Percentiles rank a stretch among this genome's conserved stretches.
These are phyloP conservation scores for Plasmodium chabaudi DNA, from an alignment of 169 alveolate genomes.

Conservation along the genomic window DNA sequence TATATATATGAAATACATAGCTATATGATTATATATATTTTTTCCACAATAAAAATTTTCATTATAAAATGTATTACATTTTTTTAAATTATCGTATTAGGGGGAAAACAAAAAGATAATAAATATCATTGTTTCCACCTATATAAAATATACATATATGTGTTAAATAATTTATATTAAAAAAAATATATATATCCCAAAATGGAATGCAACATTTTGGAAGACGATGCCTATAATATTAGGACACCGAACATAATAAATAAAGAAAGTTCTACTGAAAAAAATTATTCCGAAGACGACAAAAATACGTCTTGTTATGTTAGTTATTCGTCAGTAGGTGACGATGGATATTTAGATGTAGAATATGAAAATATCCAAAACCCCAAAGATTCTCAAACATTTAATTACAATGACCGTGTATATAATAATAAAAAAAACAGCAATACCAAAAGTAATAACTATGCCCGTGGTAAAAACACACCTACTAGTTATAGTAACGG, in stretches of 20 bases:
- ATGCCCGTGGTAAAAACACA: no score
- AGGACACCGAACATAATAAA: conserved; percentile 5
- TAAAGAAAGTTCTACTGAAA: conserved; percentile 40
- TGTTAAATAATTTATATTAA: no score
- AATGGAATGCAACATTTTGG: conserved; percentile 48
- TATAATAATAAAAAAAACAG: background rate
- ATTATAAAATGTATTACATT: no score
- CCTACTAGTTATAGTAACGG: background rate
- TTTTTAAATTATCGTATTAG: no score
- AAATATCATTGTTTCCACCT: no score
- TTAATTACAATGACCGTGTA: background rate
- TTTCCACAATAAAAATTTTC: no score
- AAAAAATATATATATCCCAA: background rate
- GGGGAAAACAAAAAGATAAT: no score
- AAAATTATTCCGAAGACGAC: conserved; percentile 61
- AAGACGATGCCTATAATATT: conserved; percentile 19
- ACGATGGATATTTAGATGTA: conserved; percentile 51
- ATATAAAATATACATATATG: no score
- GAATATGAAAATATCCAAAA: conserved; percentile 43
- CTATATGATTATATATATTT: no score
- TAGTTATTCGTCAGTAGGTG: conserved; percentile 53
- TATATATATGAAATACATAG: no score
- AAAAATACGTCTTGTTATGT: conserved; percentile 54
- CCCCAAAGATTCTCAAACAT: conserved; percentile 2
- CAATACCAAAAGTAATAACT: background rate